Conservation (phyloP, 2,329 filamentous ascomycete genomes). For the Fusarium papillatum region DNA sequence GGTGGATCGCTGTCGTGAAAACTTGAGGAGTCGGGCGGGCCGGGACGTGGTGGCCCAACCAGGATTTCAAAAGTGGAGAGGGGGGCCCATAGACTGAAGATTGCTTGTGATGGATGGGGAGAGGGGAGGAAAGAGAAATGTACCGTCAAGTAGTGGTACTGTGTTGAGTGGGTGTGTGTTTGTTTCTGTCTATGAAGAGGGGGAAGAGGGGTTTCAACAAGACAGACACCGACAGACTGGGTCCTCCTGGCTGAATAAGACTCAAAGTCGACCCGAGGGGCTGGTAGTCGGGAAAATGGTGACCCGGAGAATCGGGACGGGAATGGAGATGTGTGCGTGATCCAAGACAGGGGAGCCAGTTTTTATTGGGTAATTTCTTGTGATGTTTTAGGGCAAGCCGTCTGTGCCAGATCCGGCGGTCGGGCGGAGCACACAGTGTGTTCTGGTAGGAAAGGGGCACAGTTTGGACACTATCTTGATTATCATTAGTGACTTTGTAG, state of each 20-base stretch:
- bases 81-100: background rate
- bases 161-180: background rate
- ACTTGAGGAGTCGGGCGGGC: background rate
- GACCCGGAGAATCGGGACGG: conserved; percentile 9
- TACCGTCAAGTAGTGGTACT: background rate
- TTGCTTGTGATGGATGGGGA: background rate
- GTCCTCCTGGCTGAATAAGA: background rate
- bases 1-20: background rate
- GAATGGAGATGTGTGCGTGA: background rate
- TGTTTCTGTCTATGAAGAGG: background rate
- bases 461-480: background rate
- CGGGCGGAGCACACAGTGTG: background rate
- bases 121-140: background rate
- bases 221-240: conserved; percentile 5
- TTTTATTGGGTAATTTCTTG: conserved; percentile 8
- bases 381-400: conserved; percentile 2
- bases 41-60: background rate
- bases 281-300: conserved; percentile 7
- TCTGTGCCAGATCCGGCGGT: conserved; percentile 8
- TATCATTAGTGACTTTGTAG: background rate
- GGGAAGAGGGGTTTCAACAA: background rate
- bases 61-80: conserved; percentile 7
- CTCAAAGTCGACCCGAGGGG: background rate
- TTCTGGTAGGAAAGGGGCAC: background rate
- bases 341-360: background rate